Percentiles rank a stretch among this genome's conserved stretches.
Conservation (phyloP, 345 rosid genomes). For the Excoecaria agallocha region DNA sequence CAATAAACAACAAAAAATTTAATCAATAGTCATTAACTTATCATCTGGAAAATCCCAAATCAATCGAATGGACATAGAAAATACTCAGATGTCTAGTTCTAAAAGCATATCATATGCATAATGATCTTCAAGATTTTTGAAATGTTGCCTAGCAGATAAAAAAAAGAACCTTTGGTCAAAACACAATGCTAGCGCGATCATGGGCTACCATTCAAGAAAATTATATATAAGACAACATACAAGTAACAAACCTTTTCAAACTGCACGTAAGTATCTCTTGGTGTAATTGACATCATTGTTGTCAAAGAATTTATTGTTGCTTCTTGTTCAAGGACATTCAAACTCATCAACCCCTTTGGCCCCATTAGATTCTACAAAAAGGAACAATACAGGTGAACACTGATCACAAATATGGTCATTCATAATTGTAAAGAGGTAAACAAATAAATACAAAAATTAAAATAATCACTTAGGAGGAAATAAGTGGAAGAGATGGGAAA, state of each 20-base stretch:
- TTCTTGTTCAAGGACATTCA: slow-evolving; percentile 55
- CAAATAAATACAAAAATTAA: slow-evolving; percentile 4
- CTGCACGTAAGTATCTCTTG: slow-evolving; percentile 61
- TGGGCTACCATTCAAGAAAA: neutral
- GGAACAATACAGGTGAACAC: slow-evolving; percentile 11
- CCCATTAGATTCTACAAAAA: slow-evolving; percentile 64
- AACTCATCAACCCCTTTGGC: slow-evolving; percentile 75
- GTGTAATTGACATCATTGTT: slow-evolving; percentile 77
- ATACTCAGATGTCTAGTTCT: slow-evolving; percentile 69
- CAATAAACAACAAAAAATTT: neutral
- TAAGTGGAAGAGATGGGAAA: neutral
- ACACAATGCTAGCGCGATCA: slow-evolving; percentile 6
- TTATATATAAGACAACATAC: neutral
- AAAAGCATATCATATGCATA: slow-evolving; percentile 76
- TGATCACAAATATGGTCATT: neutral
- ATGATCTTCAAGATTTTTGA: slow-evolving; percentile 63
- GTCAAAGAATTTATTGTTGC: slow-evolving; percentile 67
- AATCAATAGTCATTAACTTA: neutral
- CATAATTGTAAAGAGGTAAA: neutral
- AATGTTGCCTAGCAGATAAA: slow-evolving; percentile 54
- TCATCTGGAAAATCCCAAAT: slow-evolving; percentile 8
- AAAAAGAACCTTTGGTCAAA: slow-evolving; percentile 20
- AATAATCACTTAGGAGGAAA: too few species aligned
- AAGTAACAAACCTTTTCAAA: slow-evolving; percentile 63
- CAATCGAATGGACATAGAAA: slow-evolving; percentile 5